Conservation (phyloP, 1,139 yeast genomes). For the Eremothecium cymbalariae region DNA sequence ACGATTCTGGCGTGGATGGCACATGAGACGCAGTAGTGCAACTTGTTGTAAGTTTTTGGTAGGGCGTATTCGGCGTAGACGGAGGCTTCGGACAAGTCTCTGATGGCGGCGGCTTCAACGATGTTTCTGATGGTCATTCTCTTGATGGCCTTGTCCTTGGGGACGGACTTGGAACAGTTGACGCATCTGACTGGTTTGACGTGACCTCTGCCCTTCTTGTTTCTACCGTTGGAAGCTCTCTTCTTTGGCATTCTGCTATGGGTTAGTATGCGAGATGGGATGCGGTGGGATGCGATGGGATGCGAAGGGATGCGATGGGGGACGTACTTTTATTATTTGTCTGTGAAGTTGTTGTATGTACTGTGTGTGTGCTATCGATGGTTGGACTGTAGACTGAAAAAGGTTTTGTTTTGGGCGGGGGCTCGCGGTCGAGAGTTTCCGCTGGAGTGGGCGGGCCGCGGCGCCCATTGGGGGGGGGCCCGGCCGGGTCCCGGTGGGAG, state of each 20-base stretch:
- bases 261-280: too few relatives aligned
- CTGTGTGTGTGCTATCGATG: too few relatives aligned
- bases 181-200: conserved; percentile 99
- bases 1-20: conserved; percentile 99
- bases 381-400: too few relatives aligned
- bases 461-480: too few relatives aligned
- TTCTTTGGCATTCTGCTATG: conserved; percentile 91
- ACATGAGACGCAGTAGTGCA: conserved; percentile 99
- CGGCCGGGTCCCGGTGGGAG: too few relatives aligned
- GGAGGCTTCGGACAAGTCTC: conserved; percentile 99
- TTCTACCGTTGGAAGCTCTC: conserved; percentile 99
- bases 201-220: conserved; percentile 99
- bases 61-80: conserved; percentile 98
- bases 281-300: too few relatives aligned
- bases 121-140: conserved; percentile 99
- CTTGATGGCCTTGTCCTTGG: conserved; percentile 99
- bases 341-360: not conserved
- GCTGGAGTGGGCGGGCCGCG: too few relatives aligned
- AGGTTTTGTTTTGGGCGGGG: too few relatives aligned
- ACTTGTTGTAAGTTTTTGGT: conserved; percentile 99
- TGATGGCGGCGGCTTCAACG: conserved; percentile 99
- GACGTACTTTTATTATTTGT: not conserved
- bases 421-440: too few relatives aligned
- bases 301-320: not conserved
- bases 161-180: conserved; percentile 99